Evolutionary conservation across 2,329 filamentous ascomycete genomes (phyloP), one percentile per base, ranked within the genome.

Genomic region (Trichoderma sp.): DNA sequence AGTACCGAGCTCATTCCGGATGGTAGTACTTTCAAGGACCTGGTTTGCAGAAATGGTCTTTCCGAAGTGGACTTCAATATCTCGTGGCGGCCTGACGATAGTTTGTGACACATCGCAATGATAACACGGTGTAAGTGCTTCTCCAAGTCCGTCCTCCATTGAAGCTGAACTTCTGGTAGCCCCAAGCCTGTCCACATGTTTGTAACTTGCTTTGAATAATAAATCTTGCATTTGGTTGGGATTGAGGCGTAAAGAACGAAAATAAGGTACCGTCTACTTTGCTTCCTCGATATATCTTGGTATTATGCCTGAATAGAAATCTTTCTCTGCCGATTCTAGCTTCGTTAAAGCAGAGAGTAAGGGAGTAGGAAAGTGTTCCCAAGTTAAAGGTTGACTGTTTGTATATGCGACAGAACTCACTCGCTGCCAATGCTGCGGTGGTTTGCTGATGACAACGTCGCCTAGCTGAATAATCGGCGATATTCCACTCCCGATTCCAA

Each of bases 301-400:
- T 20, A 50, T 20, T 20, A 3, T 20, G 43, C n/a, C 9, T 0
- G n/a, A 50, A 50, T 11, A n/a, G n/a, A 50, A 20, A 50, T 50
- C 17, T 12, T 1, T 20, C 8, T 0, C 2, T 0, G 43, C 43
- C 4, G 0, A 26, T 55, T 55, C 20, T 26, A 55, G 0, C n/a
- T 50, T 1, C 0, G 0, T 9, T 50, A 50, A 50, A 50, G 43
- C n/a, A 20, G 9, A 11, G 43, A 20, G n/a, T 50, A 50, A 11
- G 9, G 9, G 2, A 0, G 4, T 20, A 50, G 43, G 43, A 43
- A 43, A 43, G 39, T 43, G 39, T 43, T 43, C 15, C 17, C 7
- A 43, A n/a, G 39, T 0, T 17, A 1, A 0, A 43, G 36, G 36
- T 43, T 1, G 43, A 4, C 2, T 0, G 9, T 47, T 47, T 47